A percentile compares a stretch with the other conserved stretches of the same genome.
Evolutionary conservation across 2,329 filamentous ascomycete genomes (phyloP).

Genomic region (Colletotrichum aenigma): DNA sequence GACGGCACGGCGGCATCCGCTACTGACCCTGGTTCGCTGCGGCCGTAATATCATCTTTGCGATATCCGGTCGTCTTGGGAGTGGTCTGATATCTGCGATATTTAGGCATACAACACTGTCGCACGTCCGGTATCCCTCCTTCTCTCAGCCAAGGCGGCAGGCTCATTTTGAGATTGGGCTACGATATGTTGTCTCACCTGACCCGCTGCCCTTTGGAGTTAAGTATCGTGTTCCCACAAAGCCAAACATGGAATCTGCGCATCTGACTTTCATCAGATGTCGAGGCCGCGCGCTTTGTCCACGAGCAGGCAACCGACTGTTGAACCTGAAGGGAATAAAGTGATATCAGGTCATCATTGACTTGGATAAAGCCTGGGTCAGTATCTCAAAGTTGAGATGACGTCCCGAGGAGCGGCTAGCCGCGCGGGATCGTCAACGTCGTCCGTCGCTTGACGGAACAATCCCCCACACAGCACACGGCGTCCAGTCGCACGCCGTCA

Average conservation of each 20-base stretch:
- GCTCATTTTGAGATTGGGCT: neutral
- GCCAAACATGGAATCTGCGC: neutral
- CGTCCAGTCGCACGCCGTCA: neutral
- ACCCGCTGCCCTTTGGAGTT: neutral
- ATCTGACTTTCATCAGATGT: neutral
- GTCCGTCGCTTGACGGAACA: neutral
- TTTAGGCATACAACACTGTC: neutral
- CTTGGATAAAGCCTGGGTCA: neutral
- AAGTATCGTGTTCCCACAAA: neutral
- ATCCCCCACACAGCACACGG: neutral
- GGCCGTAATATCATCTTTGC: neutral
- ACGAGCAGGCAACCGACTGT: neutral
- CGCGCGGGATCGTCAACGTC: neutral
- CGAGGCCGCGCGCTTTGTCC: neutral
- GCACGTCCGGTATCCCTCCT: neutral
- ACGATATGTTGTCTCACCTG: neutral
- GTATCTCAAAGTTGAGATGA: neutral
- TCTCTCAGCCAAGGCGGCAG: neutral
- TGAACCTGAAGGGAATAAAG: neutral
- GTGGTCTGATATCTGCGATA: neutral
- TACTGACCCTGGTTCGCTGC: neutral
- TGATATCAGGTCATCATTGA: neutral
- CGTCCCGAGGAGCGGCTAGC: neutral
- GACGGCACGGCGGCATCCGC: neutral
- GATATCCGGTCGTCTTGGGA: neutral